A percentile compares a stretch with the other conserved stretches of the same genome.
Evolutionary conservation across 2,329 filamentous ascomycete genomes (phyloP).

Genomic region (Fusarium mundagurra): DNA sequence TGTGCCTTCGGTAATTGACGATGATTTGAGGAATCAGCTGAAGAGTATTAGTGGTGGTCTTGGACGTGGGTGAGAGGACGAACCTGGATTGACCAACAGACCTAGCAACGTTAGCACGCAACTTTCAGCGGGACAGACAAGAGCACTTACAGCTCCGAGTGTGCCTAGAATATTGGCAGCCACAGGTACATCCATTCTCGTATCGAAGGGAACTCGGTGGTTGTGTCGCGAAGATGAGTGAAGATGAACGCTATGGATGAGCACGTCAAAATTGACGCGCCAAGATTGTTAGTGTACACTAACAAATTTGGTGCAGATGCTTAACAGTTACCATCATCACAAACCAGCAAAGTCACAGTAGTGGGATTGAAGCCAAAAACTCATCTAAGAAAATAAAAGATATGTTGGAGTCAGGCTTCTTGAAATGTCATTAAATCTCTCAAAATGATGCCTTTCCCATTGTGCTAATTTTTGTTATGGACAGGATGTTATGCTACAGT

Average conservation of each 20-base stretch:
- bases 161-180: slow-evolving; percentile 69
- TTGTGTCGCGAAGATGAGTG: background rate
- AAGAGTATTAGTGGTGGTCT: background rate
- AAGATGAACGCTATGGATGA: too few relatives aligned
- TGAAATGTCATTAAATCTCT: background rate
- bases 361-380: background rate
- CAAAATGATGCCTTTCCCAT: too few relatives aligned
- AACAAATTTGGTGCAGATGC: background rate
- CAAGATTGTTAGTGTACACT: slow-evolving; percentile 8
- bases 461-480: too few relatives aligned
- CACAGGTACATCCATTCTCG: slow-evolving; percentile 61
- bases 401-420: background rate
- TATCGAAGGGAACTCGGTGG: accelerated
- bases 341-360: background rate
- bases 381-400: background rate
- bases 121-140: background rate
- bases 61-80: background rate
- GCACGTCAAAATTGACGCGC: background rate
- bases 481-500: too few relatives aligned
- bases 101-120: slow-evolving; percentile 29
- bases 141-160: slow-evolving; percentile 61
- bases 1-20: slow-evolving; percentile 73
- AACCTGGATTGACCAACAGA: slow-evolving; percentile 74
- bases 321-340: slow-evolving; percentile 3
- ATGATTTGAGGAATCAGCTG: slow-evolving; percentile 75